Base-by-base conservation (phyloP, 164 flowering plant genomes). In the Berberis thunbergii region DNA sequence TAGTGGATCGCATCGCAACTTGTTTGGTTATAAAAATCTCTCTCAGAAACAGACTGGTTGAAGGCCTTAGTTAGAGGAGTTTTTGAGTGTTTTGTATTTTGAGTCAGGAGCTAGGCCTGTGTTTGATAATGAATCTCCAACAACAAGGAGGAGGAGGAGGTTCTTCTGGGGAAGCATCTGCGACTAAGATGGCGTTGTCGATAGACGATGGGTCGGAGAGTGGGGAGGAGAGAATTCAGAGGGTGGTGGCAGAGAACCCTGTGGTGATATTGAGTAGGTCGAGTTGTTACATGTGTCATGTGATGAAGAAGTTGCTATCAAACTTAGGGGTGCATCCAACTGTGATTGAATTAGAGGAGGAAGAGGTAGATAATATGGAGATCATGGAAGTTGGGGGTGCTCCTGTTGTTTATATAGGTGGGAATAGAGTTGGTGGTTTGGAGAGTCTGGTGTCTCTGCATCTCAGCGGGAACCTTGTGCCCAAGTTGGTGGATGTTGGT, bases 201-300 rank as follows among this genome's bases (percentile, higher is more conserved):
- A 81, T 92, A 57, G 82, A 87, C 67, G 92, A 87, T 80, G 85
- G 60, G 41, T 74, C 68, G 3, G 98, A 89, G 67, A 63, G 97
- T 41, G 43, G 80, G 49, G 96, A 93, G 77, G 63, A 72, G 66
- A 64, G 80, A 62, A 84, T 89, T 82, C 81, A 74, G 42, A 84
- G 96, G 53, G 77, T 90, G 48, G 81, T 88, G 13, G 57, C 83
- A 12, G 98, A 93, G 83, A 86, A 90, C 55, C 94, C 94, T 6
- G 94, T 84, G 49, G 72, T 93, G 61, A 88, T 93, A 57, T 93
- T 93, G 88, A 80, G 86, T 77, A 76, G 86, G 0, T 41, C 84
- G 0, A 72, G 88, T 0, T 93, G 98, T 73, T 93, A 85, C 90
- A 88, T 93, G 97, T 90, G 96, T 77, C 96, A 86, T 75, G 96